phyloP scores from a whole-genome alignment of 129 eudicot genomes.

The Kitagawia praeruptora region DNA sequence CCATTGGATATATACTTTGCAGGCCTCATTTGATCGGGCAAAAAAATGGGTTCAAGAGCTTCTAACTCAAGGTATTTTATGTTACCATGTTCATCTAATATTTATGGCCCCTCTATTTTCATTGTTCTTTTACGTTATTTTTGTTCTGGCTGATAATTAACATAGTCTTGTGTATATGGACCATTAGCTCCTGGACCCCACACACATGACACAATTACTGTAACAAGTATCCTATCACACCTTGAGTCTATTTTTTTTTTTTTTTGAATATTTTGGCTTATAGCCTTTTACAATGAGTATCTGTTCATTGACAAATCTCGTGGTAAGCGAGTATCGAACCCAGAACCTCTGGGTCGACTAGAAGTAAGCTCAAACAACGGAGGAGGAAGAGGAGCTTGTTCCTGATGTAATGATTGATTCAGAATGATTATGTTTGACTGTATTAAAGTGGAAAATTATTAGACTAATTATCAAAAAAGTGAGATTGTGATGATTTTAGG shows the following conservation, averaged over 20 bases:
- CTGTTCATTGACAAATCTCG: too few species aligned
- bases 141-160: background rate
- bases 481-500: background rate
- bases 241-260: too few species aligned
- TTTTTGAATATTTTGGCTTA: too few species aligned
- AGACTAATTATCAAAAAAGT: background rate
- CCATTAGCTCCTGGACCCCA: background rate
- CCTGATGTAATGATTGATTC: background rate
- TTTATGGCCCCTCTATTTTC: background rate
- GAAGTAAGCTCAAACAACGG: too few species aligned
- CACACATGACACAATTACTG: background rate
- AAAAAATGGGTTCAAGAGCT: slow-evolving; percentile 54
- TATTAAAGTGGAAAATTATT: background rate
- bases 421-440: background rate
- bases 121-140: background rate
- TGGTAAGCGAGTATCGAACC: too few species aligned
- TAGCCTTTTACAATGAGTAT: too few species aligned
- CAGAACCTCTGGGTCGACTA: too few species aligned
- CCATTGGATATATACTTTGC: background rate
- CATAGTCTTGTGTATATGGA: background rate
- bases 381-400: background rate
- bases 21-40: slow-evolving; percentile 44
- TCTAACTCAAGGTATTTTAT: slow-evolving; percentile 33
- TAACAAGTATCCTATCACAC: background rate
- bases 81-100: background rate